Evolutionary conservation across 2,329 filamentous ascomycete species (phyloP), one percentile per base, ranked within the genome.

Genomic region (Cytospora leucostoma): DNA sequence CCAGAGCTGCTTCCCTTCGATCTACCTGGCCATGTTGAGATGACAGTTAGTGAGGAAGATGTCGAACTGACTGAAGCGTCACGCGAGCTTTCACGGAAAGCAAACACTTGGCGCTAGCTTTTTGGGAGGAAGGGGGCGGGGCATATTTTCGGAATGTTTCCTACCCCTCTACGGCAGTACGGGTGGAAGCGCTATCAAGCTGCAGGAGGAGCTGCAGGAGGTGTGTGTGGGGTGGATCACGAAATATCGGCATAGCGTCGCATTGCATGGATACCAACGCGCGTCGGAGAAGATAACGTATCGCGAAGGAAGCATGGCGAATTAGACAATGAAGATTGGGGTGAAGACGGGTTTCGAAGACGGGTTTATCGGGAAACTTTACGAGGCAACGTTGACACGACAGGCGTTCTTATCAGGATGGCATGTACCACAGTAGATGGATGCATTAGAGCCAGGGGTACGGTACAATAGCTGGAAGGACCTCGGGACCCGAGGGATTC

Each of bases 1-100:
- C 74, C 76, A 0, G 79, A 84, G 65, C 71, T 74, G 33, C 67
- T 71, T 0, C 79, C 81, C 0, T 84, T 83, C 52, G 74, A 74
- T 15, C 19, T 66, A n/a, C 59, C 59, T 17, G 62, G 54, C n/a
- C 55, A 58, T 17, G 17, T 19, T 27, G 17, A 51, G 15, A n/a
- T 17, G 3, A 15, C 12, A 0, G 51, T 10, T 15, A 49, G 38
- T 27, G 32, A 17, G 1, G 35, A 63, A 11, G 65, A 66, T 10
- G n/a, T 17, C 10, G 63, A 63, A 17, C 47, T 68, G 7, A 56
- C 56, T 2, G 21, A 53, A 6, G 67, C 67, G 2, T 65, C 60
- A 6, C 44, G 62, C 8, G 63, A 53, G 35, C 55, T 68, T 8
- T 68, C 67, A 7, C 35, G 12, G n/a, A 59, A 35, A 8, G 63